phyloP scores from a whole-genome alignment of 1,284 basidiomycete species.

The Melanopsichium pennsylvanicum region DNA sequence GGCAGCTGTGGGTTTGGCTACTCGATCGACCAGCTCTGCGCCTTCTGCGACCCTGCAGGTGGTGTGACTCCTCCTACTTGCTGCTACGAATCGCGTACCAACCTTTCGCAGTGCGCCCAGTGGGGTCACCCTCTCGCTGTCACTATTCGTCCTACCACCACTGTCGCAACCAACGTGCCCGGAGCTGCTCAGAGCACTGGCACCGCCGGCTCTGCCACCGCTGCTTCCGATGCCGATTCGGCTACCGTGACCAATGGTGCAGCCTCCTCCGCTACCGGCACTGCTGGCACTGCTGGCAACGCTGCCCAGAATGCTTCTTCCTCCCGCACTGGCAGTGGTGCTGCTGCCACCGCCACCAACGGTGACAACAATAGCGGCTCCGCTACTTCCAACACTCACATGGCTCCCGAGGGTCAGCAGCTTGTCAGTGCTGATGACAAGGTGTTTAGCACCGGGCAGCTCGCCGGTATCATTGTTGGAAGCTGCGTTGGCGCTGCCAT shows the following conservation, averaged over 20 bases:
- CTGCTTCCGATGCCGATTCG: constrained; percentile 19
- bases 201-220: constrained; percentile 10
- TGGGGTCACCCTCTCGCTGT: constrained; percentile 56
- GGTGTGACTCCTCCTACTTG: constrained; percentile 49
- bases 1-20: constrained; percentile 68
- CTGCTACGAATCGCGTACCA: constrained; percentile 53
- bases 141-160: constrained; percentile 45
- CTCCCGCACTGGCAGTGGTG: constrained; percentile 8
- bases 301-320: constrained; percentile 3
- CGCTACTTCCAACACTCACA: constrained; percentile 9
- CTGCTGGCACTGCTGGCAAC: not conserved
- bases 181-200: constrained; percentile 16
- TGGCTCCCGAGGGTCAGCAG: constrained; percentile 28
- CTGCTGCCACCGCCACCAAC: constrained; percentile 12
- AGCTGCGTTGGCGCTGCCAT: constrained; percentile 51
- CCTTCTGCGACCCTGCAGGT: constrained; percentile 63
- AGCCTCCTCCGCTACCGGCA: constrained; percentile 11
- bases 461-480: constrained; percentile 56
- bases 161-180: constrained; percentile 40
- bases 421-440: constrained; percentile 28
- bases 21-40: constrained; percentile 66
- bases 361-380: constrained; percentile 1
- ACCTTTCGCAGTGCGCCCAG: constrained; percentile 48
- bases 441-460: constrained; percentile 26
- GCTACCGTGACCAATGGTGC: constrained; percentile 23